Percentiles rank a stretch among this genome's conserved stretches.
These are phyloP conservation scores for Colletotrichum theobromicola DNA, from an alignment of 2,329 filamentous ascomycete genomes.

Conservation along the genomic window DNA sequence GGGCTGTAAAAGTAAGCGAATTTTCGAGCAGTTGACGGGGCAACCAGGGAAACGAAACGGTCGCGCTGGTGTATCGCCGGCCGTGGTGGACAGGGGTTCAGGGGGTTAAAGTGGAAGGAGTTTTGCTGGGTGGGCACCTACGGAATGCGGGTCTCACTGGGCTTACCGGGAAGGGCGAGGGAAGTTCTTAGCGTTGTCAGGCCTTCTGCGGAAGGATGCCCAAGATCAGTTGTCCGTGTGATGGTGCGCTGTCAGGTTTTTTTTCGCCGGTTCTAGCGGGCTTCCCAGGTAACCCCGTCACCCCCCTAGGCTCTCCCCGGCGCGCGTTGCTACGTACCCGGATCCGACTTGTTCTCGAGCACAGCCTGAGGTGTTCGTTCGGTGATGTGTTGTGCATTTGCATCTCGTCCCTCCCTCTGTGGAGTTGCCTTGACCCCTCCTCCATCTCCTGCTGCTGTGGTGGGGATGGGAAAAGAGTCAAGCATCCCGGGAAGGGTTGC, in stretches of 20 bases:
- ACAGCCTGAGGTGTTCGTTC: not conserved
- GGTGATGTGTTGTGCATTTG: conserved; percentile 5
- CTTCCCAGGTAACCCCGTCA: conserved; percentile 11
- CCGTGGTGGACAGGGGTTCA: conserved; percentile 11
- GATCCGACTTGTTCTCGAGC: not conserved
- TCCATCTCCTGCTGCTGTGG: not conserved
- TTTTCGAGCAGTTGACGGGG: conserved; percentile 21
- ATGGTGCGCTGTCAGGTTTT: conserved; percentile 14
- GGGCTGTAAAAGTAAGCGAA: conserved; percentile 22
- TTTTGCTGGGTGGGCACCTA: not conserved
- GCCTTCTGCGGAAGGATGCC: not conserved
- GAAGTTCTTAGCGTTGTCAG: not conserved
- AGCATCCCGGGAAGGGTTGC: not conserved
- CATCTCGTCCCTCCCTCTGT: not conserved
- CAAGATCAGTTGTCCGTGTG: conserved; percentile 8
- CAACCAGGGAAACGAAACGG: conserved; percentile 17
- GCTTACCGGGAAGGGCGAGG: not conserved
- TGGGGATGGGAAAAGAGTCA: not conserved
- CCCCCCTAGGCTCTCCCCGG: not conserved
- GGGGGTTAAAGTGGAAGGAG: conserved; percentile 9
- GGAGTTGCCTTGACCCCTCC: conserved; percentile 3
- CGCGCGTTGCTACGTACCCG: conserved; percentile 35
- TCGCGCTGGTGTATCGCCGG: not conserved
- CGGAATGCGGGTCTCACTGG: not conserved
- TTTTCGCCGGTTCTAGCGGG: not conserved